Percentiles rank a stretch among this genome's conserved stretches.
Evolutionary conservation across 1,139 yeast genomes (phyloP).

Genomic region (Taiozyma sp.): DNA sequence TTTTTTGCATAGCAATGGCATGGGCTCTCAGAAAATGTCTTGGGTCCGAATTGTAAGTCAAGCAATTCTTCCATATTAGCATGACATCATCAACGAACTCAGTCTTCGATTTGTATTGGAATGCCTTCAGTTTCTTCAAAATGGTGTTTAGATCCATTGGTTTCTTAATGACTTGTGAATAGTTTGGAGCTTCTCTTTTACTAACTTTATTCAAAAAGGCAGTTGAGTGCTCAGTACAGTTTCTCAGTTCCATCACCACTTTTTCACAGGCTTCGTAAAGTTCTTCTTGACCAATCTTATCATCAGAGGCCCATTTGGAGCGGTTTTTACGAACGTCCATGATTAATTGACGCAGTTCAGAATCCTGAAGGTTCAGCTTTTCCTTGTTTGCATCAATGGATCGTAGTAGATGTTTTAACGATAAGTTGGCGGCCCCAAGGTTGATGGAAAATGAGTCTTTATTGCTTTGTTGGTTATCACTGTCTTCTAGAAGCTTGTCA

Average conservation of each 20-base stretch:
- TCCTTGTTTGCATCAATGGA: conserved; percentile 80
- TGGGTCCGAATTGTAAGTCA: conserved; percentile 93
- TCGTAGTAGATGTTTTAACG: conserved; percentile 74
- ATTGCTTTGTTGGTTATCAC: neutral
- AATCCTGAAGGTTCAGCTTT: conserved; percentile 69
- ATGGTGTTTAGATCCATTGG: conserved; percentile 98
- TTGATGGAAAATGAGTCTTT: conserved; percentile 35
- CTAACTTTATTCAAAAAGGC: conserved; percentile 94
- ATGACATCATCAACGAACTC: conserved; percentile 91
- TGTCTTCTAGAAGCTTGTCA: conserved; percentile 56
- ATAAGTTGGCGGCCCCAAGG: conserved; percentile 78
- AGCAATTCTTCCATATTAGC: conserved; percentile 94
- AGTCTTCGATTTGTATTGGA: conserved; percentile 77
- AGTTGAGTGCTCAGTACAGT: conserved; percentile 94
- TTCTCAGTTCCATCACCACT: conserved; percentile 84
- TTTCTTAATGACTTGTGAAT: conserved; percentile 79
- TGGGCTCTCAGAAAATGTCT: conserved; percentile 87
- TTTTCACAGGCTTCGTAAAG: conserved; percentile 96
- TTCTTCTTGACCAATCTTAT: conserved; percentile 94
- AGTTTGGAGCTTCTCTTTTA: conserved; percentile 96
- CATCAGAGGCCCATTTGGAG: conserved; percentile 97
- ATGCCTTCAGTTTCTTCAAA: conserved; percentile 76
- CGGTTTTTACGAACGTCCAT: conserved; percentile 92
- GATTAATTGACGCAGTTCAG: conserved; percentile 77
- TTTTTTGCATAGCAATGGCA: conserved; percentile 95